Base-by-base conservation (phyloP, 306 rosid species). In the Casuarina cunninghamiana region DNA sequence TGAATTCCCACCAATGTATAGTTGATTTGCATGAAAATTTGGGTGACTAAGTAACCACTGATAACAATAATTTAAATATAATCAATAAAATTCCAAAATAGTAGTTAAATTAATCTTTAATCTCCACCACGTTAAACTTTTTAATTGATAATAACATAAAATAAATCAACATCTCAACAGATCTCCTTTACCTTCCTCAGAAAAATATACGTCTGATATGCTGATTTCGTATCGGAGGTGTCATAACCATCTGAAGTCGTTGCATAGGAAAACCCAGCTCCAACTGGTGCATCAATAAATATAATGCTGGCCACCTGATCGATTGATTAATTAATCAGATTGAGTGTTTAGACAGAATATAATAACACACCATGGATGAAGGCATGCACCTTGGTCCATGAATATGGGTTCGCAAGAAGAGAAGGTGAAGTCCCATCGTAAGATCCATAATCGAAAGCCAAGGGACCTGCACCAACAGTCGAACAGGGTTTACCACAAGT, bases 211-310 rank as follows among this genome's bases (percentile, higher is more conserved):
- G 46, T 80, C 8, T 69, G 65, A 5, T 53, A 21, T 16, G 72
- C 84, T 37, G 75, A 60, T 53, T 50, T 44, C n/a, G 84, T 75
- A 42, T 80, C 84, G 0, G 80, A 26, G 26, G 72, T 38, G 26
- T 69, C 32, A 10, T 32, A 75, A 17, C 66, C 84, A 0, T 54
- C 44, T 10, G 72, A 37, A 35, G 35, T 69, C 21, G 38, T 69
- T 5, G 84, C 51, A 42, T 80, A 80, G 3, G 84, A 75, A 42
- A 75, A 80, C 13, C 84, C 84, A 54, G 84, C 67, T 46, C 84
- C 84, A 37, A 69, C 84, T 10, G 84, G 84, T 69, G 80, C 80
- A 70, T 80, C 84, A 50, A 80, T 46, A 42, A 80, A 80, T 13
- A 80, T 75, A 19, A 80, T 68, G 76, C 60, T 80, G 48, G 80